Evolutionary conservation across 2,329 filamentous ascomycete species (phyloP).

Genomic region (Clonostachys chloroleuca): DNA sequence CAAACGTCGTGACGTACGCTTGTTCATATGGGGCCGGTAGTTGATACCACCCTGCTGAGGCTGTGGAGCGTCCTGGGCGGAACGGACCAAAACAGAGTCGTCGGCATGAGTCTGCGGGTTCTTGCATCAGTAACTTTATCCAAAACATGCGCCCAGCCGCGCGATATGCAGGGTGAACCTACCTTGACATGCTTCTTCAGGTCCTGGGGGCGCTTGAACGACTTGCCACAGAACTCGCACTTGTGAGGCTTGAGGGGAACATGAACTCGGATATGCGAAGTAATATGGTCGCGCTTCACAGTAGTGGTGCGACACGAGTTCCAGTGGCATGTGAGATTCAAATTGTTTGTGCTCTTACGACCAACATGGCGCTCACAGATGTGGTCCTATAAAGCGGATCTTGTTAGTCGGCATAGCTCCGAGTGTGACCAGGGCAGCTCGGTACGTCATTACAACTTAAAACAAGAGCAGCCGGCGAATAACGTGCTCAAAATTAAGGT

Average conservation of each 20-base stretch:
- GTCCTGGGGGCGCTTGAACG: conserved; percentile 98
- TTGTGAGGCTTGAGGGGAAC: conserved; percentile 99
- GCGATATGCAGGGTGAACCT: conserved; percentile 8
- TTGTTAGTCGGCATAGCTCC: neutral
- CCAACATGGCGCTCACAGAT: conserved; percentile 98
- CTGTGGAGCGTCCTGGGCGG: conserved; percentile 41
- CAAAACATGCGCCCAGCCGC: neutral
- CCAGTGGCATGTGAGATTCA: conserved; percentile 97
- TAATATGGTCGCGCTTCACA: conserved; percentile 98
- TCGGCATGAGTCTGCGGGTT: conserved; percentile 75
- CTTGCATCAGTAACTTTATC: conserved; percentile 10
- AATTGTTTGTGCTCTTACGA: conserved; percentile 97
- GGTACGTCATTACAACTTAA: no score
- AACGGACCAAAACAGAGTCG: conserved; percentile 70
- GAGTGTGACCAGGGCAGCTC: no score
- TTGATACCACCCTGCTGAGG: conserved; percentile 48
- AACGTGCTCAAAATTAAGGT: no score
- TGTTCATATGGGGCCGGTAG: conserved; percentile 48
- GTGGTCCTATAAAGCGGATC: conserved; percentile 64
- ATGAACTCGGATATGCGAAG: conserved; percentile 96
- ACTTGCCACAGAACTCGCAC: conserved; percentile 97
- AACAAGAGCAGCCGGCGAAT: no score
- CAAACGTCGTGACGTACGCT: conserved; percentile 38
- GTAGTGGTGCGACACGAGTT: conserved; percentile 93
- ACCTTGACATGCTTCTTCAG: conserved; percentile 98